Evolutionary conservation across 2,329 filamentous ascomycete genomes (phyloP).

Genomic region (Aureobasidium namibiae): DNA sequence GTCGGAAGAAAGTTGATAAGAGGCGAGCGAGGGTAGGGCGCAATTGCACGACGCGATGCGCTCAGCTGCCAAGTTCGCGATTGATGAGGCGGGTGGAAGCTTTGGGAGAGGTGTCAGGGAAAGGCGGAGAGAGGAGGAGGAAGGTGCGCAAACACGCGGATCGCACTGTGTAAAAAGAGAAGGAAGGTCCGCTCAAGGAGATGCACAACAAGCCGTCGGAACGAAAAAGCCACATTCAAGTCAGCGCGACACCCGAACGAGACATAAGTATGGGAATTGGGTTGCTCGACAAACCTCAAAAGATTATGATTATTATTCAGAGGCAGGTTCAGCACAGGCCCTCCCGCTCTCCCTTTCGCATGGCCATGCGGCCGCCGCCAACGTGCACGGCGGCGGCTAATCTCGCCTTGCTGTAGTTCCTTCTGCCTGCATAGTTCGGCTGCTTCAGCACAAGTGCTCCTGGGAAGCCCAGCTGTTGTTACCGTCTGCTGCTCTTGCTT

Average conservation of each 20-base stretch:
- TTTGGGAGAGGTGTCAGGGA: neutral
- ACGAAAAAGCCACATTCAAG: constrained; percentile 10
- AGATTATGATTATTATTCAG: constrained; percentile 11
- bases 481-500: neutral
- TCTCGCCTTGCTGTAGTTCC: constrained; percentile 12
- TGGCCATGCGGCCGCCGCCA: constrained; percentile 8
- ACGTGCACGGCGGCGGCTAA: constrained; percentile 12
- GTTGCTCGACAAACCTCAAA: constrained; percentile 8
- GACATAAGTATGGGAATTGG: constrained; percentile 4
- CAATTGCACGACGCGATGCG: constrained; percentile 3
- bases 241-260: constrained; percentile 10
- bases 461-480: neutral
- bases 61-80: constrained; percentile 5
- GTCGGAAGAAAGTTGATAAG: neutral
- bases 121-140: constrained; percentile 6
- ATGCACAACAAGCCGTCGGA: neutral
- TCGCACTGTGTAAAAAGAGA: neutral
- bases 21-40: neutral
- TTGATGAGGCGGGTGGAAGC: constrained; percentile 1
- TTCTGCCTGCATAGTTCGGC: constrained; percentile 9
- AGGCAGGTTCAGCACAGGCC: constrained; percentile 10
- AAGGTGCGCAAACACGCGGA: constrained; percentile 8
- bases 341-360: constrained; percentile 12
- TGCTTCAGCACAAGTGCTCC: constrained; percentile 5
- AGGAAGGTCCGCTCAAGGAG: neutral